Evolutionary conservation across 208 protist genomes (phyloP), one percentile per base, ranked within the genome.

Genomic region (Lotmaria passim): DNA sequence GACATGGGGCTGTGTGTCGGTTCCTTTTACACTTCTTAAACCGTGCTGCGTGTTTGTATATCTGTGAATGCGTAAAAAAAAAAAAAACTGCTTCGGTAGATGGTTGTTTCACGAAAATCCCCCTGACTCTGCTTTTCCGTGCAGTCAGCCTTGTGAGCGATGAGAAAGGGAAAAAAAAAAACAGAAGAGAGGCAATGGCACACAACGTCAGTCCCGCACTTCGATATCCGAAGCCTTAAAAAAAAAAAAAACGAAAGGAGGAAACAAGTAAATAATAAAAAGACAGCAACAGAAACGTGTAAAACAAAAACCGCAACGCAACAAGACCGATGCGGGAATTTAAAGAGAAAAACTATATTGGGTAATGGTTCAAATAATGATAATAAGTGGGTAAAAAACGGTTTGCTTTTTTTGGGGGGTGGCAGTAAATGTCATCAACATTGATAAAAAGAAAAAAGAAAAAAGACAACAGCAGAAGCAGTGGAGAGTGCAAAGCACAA

Each of bases 1-100:
- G 73, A 1, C 61, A 69, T 78, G 57, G n/a, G 2, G 57, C 21
- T 62, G 34, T 50, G n/a, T n/a, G n/a, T n/a, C n/a, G n/a, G n/a
- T n/a, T n/a, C n/a, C n/a, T n/a, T n/a, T n/a, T n/a, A n/a, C n/a
- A n/a, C n/a, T n/a, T n/a, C n/a, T n/a, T n/a, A n/a, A n/a, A n/a
- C n/a, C n/a, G n/a, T n/a, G n/a, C n/a, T n/a, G n/a, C n/a, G n/a
- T n/a, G n/a, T n/a, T n/a, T n/a, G n/a, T n/a, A n/a, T n/a, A n/a
- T n/a, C n/a, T n/a, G n/a, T n/a, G n/a, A n/a, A n/a, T n/a, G n/a
- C n/a, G n/a, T n/a, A n/a, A n/a, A n/a, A n/a, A n/a, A n/a, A n/a
- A n/a, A n/a, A n/a, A n/a, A n/a, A n/a, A n/a, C n/a, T n/a, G n/a
- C n/a, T n/a, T n/a, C n/a, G n/a, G n/a, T n/a, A n/a, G n/a, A n/a